phyloP scores from a whole-genome alignment of 441 rosid species.

The Daphne laureola region DNA sequence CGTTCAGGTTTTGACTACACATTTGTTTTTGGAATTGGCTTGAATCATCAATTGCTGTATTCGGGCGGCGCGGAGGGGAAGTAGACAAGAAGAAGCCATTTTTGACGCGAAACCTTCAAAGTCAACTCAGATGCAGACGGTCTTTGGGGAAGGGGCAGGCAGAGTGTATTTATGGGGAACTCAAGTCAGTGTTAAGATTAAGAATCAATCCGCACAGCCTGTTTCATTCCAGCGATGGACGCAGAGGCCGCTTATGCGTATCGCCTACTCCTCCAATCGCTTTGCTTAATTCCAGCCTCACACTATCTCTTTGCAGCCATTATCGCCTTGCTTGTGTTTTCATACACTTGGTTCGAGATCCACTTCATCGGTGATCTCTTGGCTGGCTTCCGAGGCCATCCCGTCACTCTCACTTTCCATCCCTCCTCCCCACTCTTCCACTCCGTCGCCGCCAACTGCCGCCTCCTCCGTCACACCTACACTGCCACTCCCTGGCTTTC shows the following conservation, averaged over 20 bases:
- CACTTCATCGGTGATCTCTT: conserved; percentile 50
- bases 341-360: conserved; percentile 56
- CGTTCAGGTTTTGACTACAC: too few species aligned
- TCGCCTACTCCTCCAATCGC: conserved; percentile 31
- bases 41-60: too few species aligned
- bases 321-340: conserved; percentile 21
- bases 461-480: conserved; percentile 54
- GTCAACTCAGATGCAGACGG: too few species aligned
- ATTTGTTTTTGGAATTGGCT: too few species aligned
- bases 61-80: too few species aligned
- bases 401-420: conserved; percentile 38
- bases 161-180: too few species aligned
- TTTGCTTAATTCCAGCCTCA: conserved; percentile 36
- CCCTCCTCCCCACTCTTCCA: conserved; percentile 42
- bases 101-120: too few species aligned
- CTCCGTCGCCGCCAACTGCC: conserved; percentile 49
- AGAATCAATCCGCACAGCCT: too few species aligned
- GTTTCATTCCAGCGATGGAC: too few species aligned
- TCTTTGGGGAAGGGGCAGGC: too few species aligned
- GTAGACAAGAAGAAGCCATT: too few species aligned
- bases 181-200: too few species aligned
- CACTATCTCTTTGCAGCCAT: conserved; percentile 37
- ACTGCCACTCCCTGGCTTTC: conserved; percentile 77
- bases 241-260: conserved; percentile 21
- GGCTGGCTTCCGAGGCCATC: conserved; percentile 37